These are phyloP conservation scores for Capronia americana DNA, from an alignment of 2,329 filamentous ascomycete species.

Conservation along the genomic window DNA sequence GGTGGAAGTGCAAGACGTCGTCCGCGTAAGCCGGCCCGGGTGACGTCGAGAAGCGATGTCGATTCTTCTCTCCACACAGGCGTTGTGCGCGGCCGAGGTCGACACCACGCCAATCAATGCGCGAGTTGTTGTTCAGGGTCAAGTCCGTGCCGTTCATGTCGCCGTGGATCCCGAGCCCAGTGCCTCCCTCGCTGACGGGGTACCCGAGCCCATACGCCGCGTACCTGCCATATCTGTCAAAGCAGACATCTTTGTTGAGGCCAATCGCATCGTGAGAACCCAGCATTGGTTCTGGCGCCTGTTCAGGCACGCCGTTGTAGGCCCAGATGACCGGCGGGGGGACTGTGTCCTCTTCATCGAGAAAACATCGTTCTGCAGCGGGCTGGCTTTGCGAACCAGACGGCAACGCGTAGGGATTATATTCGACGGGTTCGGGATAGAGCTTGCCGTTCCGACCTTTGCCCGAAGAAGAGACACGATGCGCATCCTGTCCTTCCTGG, in stretches of 20 bases:
- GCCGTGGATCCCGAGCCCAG: conserved; percentile 1
- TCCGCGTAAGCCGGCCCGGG: background rate
- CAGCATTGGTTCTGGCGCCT: conserved; percentile 2
- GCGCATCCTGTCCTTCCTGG: background rate
- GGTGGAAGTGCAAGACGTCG: conserved; percentile 1
- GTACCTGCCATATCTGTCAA: conserved; percentile 4
- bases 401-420: background rate
- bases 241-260: conserved; percentile 11
- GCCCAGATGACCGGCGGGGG: background rate
- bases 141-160: conserved; percentile 6
- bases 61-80: conserved; percentile 3
- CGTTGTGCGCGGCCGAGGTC: conserved; percentile 5
- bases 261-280: conserved; percentile 8
- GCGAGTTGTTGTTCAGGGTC: conserved; percentile 1
- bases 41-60: background rate
- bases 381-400: background rate
- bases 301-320: conserved; percentile 1
- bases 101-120: background rate
- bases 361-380: conserved; percentile 1
- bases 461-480: background rate
- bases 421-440: background rate
- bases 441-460: background rate
- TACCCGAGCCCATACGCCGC: background rate
- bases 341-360: background rate
- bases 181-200: background rate